phyloP scores from a whole-genome alignment of 2,329 filamentous ascomycete species.

The Phialocephala subalpina region DNA sequence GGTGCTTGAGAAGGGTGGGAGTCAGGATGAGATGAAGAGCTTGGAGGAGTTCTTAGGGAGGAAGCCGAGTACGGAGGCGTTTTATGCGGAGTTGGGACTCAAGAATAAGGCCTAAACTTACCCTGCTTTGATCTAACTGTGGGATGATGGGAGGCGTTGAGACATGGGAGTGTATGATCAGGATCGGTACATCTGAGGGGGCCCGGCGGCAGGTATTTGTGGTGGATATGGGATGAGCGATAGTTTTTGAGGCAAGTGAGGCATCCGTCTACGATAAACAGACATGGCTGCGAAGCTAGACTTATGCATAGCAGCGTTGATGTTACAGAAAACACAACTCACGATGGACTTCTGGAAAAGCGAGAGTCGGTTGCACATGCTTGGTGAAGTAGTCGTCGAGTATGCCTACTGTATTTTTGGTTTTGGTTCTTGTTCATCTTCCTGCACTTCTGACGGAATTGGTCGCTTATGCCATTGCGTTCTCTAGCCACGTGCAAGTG shows the following conservation, averaged over 20 bases:
- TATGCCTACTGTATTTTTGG: too few species aligned
- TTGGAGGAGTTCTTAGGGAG: slow-evolving; percentile 81
- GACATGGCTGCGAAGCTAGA: not conserved
- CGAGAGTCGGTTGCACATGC: too few species aligned
- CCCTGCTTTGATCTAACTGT: too few species aligned
- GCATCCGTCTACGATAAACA: not conserved
- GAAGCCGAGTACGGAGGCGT: slow-evolving; percentile 79
- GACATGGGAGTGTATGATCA: not conserved
- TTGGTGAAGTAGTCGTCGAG: too few species aligned
- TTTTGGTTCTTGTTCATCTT: too few species aligned
- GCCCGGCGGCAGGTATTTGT: not conserved
- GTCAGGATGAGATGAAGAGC: slow-evolving; percentile 82
- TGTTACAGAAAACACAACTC: not conserved
- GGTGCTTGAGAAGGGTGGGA: slow-evolving; percentile 80
- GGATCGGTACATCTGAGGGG: not conserved
- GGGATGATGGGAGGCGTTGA: slow-evolving; percentile 2
- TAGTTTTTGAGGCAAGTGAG: not conserved
- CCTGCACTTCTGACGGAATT: too few species aligned
- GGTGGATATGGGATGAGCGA: not conserved
- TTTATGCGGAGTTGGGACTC: slow-evolving; percentile 79
- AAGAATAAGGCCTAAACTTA: slow-evolving; percentile 16
- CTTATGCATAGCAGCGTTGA: not conserved
- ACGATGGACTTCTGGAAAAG: not conserved
- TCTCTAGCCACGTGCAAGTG: too few species aligned
- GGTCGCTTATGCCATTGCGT: too few species aligned